Evolutionary conservation across 352 stramenopile genomes (phyloP).

Genomic region (Phytophthora citrophthora): DNA sequence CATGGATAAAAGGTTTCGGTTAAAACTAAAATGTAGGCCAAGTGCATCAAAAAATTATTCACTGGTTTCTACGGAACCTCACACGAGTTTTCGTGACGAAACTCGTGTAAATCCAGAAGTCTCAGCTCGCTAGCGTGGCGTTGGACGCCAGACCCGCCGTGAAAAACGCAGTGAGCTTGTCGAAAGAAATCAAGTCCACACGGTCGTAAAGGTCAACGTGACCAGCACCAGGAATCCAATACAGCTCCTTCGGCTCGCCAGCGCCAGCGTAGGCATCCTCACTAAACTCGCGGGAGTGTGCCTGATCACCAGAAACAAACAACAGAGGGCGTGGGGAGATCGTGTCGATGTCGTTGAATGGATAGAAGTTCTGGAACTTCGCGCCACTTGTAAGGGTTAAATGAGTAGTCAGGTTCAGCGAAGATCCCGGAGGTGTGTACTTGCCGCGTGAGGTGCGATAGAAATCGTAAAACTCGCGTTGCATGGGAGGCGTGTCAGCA

Average conservation of each 20-base stretch:
- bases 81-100: too few relatives aligned
- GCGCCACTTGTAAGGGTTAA: conserved; percentile 2
- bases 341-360: conserved; percentile 26
- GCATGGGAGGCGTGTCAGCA: not conserved
- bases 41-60: too few relatives aligned
- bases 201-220: conserved; percentile 25
- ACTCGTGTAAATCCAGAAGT: too few relatives aligned
- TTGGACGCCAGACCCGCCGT: not conserved
- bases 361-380: conserved; percentile 27
- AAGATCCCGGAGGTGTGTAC: conserved; percentile 8
- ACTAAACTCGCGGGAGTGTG: conserved; percentile 21
- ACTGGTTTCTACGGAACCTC: too few relatives aligned
- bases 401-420: conserved; percentile 10
- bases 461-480: conserved; percentile 25
- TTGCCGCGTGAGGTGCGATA: conserved; percentile 19
- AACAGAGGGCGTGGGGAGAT: conserved; percentile 20
- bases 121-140: too few relatives aligned
- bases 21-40: too few relatives aligned
- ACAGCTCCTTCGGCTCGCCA: conserved; percentile 21
- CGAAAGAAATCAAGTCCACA: conserved; percentile 20
- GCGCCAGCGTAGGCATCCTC: conserved; percentile 15
- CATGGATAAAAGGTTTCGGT: too few relatives aligned
- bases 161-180: conserved; percentile 21
- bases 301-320: conserved; percentile 15
- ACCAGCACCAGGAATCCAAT: conserved; percentile 10